Conservation (phyloP, 768 basidiomycete species). For the Boletus tylopilopsis region DNA sequence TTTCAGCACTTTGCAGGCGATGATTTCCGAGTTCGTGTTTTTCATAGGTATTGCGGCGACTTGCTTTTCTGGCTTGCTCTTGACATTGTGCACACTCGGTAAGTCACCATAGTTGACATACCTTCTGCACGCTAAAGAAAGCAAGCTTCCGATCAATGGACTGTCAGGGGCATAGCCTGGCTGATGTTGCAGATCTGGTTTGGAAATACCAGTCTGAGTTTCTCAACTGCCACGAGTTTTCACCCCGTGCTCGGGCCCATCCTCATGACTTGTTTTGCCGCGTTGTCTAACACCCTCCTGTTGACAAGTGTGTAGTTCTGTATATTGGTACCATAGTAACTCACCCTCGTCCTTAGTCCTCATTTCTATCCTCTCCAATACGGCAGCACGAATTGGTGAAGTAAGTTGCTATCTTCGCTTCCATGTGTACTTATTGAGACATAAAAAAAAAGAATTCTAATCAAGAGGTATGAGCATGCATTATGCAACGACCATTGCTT, state of each 20-base stretch:
- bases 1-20: constrained; percentile 69
- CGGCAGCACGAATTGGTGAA: constrained; percentile 72
- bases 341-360: constrained; percentile 39
- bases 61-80: constrained; percentile 77
- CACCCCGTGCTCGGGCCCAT: constrained; percentile 73
- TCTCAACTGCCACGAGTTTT: constrained; percentile 53
- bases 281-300: constrained; percentile 72
- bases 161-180: constrained; percentile 62
- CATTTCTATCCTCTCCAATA: constrained; percentile 89
- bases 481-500: constrained; percentile 4
- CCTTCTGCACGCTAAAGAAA: constrained; percentile 23
- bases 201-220: constrained; percentile 66
- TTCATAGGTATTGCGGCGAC: constrained; percentile 74
- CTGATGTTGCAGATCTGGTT: constrained; percentile 88
- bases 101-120: neutral
- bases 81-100: constrained; percentile 54
- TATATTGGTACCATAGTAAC: neutral
- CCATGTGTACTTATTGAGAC: neutral
- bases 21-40: constrained; percentile 76
- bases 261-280: constrained; percentile 77
- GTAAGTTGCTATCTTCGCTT: constrained; percentile 30
- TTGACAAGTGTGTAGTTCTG: constrained; percentile 60
- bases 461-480: constrained; percentile 44
- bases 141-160: constrained; percentile 30
- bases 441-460: constrained; percentile 56